Base-by-base conservation (phyloP, 148 eudicot species). In the Arctostaphylos glauca region DNA sequence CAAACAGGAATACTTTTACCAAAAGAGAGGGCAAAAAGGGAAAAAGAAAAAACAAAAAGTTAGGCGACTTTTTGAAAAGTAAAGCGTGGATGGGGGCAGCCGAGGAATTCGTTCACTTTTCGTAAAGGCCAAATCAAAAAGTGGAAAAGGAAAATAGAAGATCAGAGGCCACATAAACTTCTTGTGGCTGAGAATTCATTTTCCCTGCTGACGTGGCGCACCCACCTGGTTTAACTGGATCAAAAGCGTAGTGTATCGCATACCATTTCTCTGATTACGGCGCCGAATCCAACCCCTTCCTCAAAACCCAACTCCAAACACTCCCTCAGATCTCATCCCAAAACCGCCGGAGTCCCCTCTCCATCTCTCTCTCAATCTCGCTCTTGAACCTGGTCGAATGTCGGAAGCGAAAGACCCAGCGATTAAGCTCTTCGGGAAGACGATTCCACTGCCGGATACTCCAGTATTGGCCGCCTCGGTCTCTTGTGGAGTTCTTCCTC, bases 391-490 rank as follows among this genome's bases (percentile, higher is more conserved):
- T 54, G 23, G 31, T 31, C 25, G 46, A 62, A 90, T 88, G 92
- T 85, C 86, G 86, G 90, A 88, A 73, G 64, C 52, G 6, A 89
- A 87, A 80, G 92, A 90, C 81, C 90, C 93, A 5, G 90, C 90
- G 72, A 87, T 90, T 9, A 90, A 90, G 88, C 88, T 90, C 12
- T 90, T 90, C 74, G 93, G 93, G 13, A 90, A 89, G 80, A 90
- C 93, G 70, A 90, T 90, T 80, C 87, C 86, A 13, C 62, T 88
- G 64, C 84, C 85, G 4, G 85, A 88, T 9, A 60, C n/a, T 47
- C 60, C 76, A 48, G 18, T 76, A 25, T 16, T 68, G 56, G 25
- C 46, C 47, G 15, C 18, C 47, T 7, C 70, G 12, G 80, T 15
- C 9, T 59, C 58, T 8, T 50, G 19, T 13, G 82, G 58, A 66